These are phyloP conservation scores for Solanum sejunctum DNA, from an alignment of 257 asterid species.

Conservation along the genomic window DNA sequence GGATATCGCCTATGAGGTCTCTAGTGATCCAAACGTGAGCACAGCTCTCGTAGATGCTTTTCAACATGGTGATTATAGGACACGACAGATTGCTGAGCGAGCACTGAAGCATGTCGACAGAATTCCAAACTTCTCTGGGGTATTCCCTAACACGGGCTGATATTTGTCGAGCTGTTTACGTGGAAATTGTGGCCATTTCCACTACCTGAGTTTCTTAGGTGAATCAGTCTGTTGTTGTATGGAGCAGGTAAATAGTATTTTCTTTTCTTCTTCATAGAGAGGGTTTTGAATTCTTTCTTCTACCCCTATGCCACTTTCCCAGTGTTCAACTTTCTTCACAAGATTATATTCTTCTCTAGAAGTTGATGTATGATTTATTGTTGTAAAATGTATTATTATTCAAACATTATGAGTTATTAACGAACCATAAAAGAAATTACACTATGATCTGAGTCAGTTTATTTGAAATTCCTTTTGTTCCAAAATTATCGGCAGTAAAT, in stretches of 20 bases:
- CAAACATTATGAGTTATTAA: not conserved
- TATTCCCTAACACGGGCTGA: slow-evolving; percentile 46
- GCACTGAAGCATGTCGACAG: slow-evolving; percentile 76
- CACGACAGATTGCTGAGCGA: slow-evolving; percentile 84
- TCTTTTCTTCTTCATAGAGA: slow-evolving; percentile 11
- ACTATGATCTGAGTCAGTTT: not conserved
- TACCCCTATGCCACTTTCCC: not conserved
- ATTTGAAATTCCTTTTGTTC: not conserved
- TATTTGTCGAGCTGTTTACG: not conserved
- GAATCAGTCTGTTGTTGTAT: not conserved
- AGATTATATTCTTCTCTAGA: not conserved
- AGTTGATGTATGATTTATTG: not conserved
- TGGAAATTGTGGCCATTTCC: not conserved
- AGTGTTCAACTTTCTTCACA: not conserved
- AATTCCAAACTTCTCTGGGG: slow-evolving; percentile 84
- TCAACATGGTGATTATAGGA: slow-evolving; percentile 73
- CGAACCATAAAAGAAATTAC: not conserved
- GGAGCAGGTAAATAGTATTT: slow-evolving; percentile 26
- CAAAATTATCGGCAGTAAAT: not conserved
- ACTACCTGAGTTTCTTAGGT: not conserved
- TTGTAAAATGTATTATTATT: not conserved
- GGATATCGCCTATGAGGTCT: slow-evolving; percentile 50
- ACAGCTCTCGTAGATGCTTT: slow-evolving; percentile 90
- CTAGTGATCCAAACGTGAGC: slow-evolving; percentile 64
- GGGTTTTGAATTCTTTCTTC: not conserved